phyloP scores from a whole-genome alignment of 495 filamentous ascomycete genomes.

The Annulohypoxylon stygium region DNA sequence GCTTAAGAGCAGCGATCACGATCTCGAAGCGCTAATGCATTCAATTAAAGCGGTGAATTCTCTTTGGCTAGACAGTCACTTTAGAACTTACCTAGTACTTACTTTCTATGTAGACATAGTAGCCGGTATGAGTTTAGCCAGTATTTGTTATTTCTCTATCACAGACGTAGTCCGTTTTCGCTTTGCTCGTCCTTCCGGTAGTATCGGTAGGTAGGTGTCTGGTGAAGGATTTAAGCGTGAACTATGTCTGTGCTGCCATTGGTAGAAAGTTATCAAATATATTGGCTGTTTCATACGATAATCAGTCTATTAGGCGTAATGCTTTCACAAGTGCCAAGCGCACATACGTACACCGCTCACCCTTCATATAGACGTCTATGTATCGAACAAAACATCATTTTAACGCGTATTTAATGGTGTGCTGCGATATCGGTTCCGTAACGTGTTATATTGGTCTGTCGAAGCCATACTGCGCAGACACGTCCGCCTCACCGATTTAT shows the following conservation, averaged over 20 bases:
- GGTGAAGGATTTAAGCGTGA: neutral
- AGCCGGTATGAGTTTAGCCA: neutral
- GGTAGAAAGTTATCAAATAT: neutral
- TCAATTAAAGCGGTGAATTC: slow-evolving; percentile 27
- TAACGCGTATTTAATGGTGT: slow-evolving; percentile 14
- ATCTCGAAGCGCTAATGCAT: slow-evolving; percentile 22
- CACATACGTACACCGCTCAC: slow-evolving; percentile 1
- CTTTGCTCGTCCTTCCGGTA: neutral
- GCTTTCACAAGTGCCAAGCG: neutral
- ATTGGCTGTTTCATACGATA: neutral
- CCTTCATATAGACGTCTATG: slow-evolving; percentile 11
- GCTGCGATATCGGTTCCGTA: slow-evolving; percentile 17
- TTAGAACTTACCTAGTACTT: neutral
- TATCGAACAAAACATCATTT: slow-evolving; percentile 14
- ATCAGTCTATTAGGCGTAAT: neutral
- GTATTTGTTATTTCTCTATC: neutral
- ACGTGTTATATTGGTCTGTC: slow-evolving; percentile 27
- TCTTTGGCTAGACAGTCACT: neutral
- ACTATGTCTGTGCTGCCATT: neutral
- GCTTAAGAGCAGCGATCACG: slow-evolving; percentile 21
- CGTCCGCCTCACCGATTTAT: slow-evolving; percentile 38
- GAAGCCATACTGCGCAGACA: slow-evolving; percentile 13
- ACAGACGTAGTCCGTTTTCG: neutral
- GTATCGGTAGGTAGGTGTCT: no score
- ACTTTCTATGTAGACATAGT: neutral